Conservation (phyloP, 306 rosid genomes). For the Nissolia schottii region DNA sequence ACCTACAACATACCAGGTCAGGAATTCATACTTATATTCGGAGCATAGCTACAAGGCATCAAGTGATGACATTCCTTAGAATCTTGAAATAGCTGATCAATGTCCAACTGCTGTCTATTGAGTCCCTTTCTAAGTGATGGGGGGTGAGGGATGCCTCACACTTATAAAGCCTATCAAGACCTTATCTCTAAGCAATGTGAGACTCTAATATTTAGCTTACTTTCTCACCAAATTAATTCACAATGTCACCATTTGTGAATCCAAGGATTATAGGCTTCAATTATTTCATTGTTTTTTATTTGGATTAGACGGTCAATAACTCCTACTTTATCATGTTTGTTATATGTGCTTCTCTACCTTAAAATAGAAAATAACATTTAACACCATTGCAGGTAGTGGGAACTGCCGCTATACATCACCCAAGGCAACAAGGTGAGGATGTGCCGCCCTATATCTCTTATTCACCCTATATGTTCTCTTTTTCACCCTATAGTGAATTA, state of each 20-base stretch:
- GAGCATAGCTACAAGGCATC: background rate
- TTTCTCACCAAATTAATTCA: background rate
- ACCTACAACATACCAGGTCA: background rate
- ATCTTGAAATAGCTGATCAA: background rate
- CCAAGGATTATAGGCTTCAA: background rate
- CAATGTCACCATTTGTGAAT: background rate
- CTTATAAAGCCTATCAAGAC: too few relatives aligned
- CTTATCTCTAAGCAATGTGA: too few relatives aligned
- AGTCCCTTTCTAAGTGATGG: background rate
- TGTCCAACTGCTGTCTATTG: background rate
- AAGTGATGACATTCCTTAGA: background rate
- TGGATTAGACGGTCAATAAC: background rate
- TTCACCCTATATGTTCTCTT: conserved; percentile 18
- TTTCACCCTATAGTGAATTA: background rate
- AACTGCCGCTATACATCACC: conserved; percentile 62
- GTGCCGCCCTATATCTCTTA: conserved; percentile 17
- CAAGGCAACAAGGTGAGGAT: conserved; percentile 51
- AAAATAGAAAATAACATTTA: conserved; percentile 13
- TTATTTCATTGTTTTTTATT: background rate
- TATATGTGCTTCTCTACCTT: conserved; percentile 1
- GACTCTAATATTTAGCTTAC: background rate
- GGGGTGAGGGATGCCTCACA: too few relatives aligned
- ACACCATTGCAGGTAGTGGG: conserved; percentile 54
- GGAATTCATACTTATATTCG: background rate
- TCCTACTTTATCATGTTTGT: background rate